phyloP scores from a whole-genome alignment of 129 eudicot species.

The Chrysanthemum lavandulifolium region DNA sequence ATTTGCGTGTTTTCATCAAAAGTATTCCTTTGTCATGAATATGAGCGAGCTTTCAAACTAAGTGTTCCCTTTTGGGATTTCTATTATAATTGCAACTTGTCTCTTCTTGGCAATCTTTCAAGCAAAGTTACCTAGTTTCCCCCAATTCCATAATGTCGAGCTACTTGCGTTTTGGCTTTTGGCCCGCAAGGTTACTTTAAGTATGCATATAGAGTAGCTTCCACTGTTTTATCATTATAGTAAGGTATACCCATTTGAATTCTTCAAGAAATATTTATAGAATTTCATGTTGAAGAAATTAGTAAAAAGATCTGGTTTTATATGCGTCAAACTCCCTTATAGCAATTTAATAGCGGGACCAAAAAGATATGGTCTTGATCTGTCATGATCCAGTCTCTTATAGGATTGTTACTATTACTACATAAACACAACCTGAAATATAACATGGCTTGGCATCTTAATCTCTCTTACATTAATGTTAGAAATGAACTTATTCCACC shows the following conservation, averaged over 20 bases:
- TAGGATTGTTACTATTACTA: neutral
- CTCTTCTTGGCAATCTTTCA: slow-evolving; percentile 9
- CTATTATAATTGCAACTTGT: neutral
- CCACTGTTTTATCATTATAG: neutral
- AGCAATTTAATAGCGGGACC: no score
- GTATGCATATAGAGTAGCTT: neutral
- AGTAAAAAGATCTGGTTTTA: neutral
- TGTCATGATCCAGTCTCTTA: neutral
- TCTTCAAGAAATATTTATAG: slow-evolving; percentile 20
- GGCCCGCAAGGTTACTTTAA: neutral
- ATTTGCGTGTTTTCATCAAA: no score
- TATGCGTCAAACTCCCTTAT: no score
- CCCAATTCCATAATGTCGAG: slow-evolving; percentile 11
- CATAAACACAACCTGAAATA: neutral
- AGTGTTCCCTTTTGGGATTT: slow-evolving; percentile 18
- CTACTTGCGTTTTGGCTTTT: slow-evolving; percentile 2
- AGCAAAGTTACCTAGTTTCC: slow-evolving; percentile 20
- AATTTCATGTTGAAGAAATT: slow-evolving; percentile 11
- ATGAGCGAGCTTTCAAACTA: neutral
- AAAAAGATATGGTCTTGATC: no score
- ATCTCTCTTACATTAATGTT: neutral
- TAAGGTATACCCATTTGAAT: neutral
- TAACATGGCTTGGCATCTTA: neutral
- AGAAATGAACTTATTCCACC: neutral
- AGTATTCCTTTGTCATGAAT: neutral